phyloP scores from a whole-genome alignment of 1,139 yeast species.

The Groenewaldozyma auringiensis region DNA sequence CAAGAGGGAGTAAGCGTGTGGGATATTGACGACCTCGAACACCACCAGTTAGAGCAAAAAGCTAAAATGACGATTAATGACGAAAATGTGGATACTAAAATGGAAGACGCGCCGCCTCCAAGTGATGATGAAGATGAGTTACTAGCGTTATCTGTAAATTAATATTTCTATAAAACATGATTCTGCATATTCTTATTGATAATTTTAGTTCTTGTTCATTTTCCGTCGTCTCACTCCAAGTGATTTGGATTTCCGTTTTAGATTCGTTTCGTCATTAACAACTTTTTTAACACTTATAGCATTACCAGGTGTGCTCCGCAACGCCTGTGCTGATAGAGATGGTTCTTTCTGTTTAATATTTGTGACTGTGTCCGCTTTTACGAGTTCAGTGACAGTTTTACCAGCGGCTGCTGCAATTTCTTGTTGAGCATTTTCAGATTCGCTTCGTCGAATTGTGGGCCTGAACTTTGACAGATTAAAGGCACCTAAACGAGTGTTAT shows the following conservation, averaged over 20 bases:
- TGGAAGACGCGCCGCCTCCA: neutral
- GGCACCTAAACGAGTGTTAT: too few species aligned
- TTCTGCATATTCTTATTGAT: too few species aligned
- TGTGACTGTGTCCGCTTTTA: neutral
- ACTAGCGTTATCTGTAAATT: too few species aligned
- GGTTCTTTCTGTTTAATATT: neutral
- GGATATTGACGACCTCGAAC: constrained; percentile 60
- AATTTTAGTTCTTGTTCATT: too few species aligned
- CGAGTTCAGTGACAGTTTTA: too few species aligned
- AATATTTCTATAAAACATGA: too few species aligned
- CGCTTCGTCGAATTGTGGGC: neutral
- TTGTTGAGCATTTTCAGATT: too few species aligned
- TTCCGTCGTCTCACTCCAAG: neutral
- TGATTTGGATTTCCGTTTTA: neutral
- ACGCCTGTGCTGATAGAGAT: neutral
- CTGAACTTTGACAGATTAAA: neutral
- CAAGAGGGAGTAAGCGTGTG: constrained; percentile 95
- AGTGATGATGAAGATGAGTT: neutral
- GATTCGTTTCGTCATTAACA: neutral
- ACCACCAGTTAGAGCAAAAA: constrained; percentile 1
- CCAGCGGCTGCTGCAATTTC: too few species aligned
- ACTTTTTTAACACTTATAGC: neutral
- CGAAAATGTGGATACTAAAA: neutral
- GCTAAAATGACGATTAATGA: neutral
- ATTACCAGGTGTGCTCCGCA: neutral